These are phyloP conservation scores for Cokeromyces recurvatus DNA, from an alignment of 371 early-diverging fungal species.

Conservation along the genomic window DNA sequence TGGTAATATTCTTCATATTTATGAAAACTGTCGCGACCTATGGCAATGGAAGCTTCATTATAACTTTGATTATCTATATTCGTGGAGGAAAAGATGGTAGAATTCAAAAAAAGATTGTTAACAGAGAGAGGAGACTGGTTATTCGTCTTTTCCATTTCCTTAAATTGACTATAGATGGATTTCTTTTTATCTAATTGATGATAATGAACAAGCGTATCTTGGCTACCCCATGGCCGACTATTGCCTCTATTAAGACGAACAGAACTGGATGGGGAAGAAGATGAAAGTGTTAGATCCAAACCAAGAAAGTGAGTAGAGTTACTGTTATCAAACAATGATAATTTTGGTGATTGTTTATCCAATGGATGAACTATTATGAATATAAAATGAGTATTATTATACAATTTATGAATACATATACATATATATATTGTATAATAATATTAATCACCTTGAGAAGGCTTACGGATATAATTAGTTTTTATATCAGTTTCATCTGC, in stretches of 20 bases:
- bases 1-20: constrained; percentile 5
- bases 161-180: constrained; percentile 20
- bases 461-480: background rate
- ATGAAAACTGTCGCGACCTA: background rate
- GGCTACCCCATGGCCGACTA: constrained; percentile 38
- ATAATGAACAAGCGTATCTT: constrained; percentile 34
- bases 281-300: constrained; percentile 7
- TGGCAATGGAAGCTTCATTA: too few species aligned
- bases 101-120: too few species aligned
- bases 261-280: constrained; percentile 10
- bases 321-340: constrained; percentile 11
- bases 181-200: constrained; percentile 21
- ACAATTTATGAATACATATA: too few species aligned
- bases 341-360: background rate
- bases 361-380: constrained; percentile 8
- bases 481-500: constrained; percentile 14
- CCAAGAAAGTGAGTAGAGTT: constrained; percentile 1
- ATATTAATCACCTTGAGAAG: constrained; percentile 8
- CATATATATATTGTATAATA: too few species aligned
- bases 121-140: too few species aligned
- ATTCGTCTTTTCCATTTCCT: constrained; percentile 1
- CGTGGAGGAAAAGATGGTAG: too few species aligned
- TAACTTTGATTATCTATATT: too few species aligned
- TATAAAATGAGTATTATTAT: too few species aligned
- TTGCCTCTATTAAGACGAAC: background rate